A percentile compares a stretch with the other conserved stretches of the same genome.
Conservation (phyloP, 805 yeast species). For the Monosporozyma servazzii region DNA sequence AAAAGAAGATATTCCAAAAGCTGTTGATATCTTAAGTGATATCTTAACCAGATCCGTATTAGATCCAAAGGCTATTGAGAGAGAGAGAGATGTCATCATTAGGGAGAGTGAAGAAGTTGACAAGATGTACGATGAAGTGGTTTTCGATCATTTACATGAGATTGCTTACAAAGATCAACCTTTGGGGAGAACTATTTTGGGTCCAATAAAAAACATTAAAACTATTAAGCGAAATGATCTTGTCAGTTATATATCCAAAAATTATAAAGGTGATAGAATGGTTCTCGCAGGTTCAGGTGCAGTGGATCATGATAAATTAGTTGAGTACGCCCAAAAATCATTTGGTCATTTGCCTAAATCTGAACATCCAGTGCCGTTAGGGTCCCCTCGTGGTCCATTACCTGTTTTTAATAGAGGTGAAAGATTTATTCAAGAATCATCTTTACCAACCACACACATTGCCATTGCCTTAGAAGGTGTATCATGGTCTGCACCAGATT, state of each 20-base stretch:
- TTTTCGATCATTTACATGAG: conserved; percentile 92
- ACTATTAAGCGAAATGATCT: conserved; percentile 71
- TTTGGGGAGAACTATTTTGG: conserved; percentile 90
- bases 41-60: conserved; percentile 78
- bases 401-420: conserved; percentile 85
- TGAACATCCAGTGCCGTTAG: conserved; percentile 53
- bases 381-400: conserved; percentile 50
- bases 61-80: conserved; percentile 78
- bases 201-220: conserved; percentile 83
- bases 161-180: conserved; percentile 87
- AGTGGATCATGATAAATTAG: conserved; percentile 79
- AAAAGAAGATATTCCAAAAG: conserved; percentile 67
- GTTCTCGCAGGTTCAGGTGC: conserved; percentile 96
- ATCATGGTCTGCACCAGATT: conserved; percentile 93
- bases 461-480: conserved; percentile 97
- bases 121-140: conserved; percentile 96
- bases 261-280: conserved; percentile 95
- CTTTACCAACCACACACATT: conserved; percentile 81
- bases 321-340: conserved; percentile 59
- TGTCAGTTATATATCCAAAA: conserved; percentile 66
- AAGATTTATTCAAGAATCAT: conserved; percentile 68
- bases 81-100: conserved; percentile 91
- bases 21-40: conserved; percentile 83
- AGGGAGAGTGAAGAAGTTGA: conserved; percentile 97
- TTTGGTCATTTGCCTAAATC: conserved; percentile 59